phyloP scores from a whole-genome alignment of 2,329 filamentous ascomycete genomes.

The Lecanicillium sp. region DNA sequence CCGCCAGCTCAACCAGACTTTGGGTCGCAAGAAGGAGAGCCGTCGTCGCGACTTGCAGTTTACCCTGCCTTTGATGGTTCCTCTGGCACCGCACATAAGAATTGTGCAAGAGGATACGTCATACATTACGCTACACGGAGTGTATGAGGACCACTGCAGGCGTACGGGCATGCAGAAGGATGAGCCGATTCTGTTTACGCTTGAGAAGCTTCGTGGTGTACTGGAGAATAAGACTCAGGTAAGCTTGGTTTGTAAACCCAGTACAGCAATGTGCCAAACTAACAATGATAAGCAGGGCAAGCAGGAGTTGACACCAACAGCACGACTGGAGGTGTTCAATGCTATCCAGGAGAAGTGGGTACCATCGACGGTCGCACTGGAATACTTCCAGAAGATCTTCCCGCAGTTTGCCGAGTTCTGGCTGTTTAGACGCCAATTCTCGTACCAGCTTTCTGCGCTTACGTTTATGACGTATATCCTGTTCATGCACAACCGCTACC shows the following conservation, averaged over 20 bases:
- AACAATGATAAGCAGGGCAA: slow-evolving; percentile 43
- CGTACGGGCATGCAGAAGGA: slow-evolving; percentile 85
- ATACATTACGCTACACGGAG: slow-evolving; percentile 86
- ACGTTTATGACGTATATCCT: slow-evolving; percentile 99
- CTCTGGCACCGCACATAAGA: slow-evolving; percentile 86
- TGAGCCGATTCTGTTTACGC: slow-evolving; percentile 87
- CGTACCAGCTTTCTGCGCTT: slow-evolving; percentile 87
- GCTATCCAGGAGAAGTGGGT: slow-evolving; percentile 94
- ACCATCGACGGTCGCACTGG: slow-evolving; percentile 68
- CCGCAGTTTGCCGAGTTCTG: slow-evolving; percentile 91
- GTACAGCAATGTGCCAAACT: slow-evolving; percentile 5
- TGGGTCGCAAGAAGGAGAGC: slow-evolving; percentile 90
- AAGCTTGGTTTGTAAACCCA: slow-evolving; percentile 25
- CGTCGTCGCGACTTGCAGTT: slow-evolving; percentile 91
- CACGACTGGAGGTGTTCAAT: slow-evolving; percentile 84
- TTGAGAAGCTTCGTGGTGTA: slow-evolving; percentile 82
- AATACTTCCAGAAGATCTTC: slow-evolving; percentile 85
- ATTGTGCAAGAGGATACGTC: slow-evolving; percentile 94
- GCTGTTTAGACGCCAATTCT: slow-evolving; percentile 95
- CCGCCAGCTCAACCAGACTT: slow-evolving; percentile 89
- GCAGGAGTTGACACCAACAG: slow-evolving; percentile 59
- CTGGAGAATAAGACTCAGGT: slow-evolving; percentile 57
- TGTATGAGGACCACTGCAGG: slow-evolving; percentile 94
- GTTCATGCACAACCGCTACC: slow-evolving; percentile 93
- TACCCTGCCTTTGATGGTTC: slow-evolving; percentile 91